Conservation (phyloP, 345 rosid species). For the Erodium maritimum region DNA sequence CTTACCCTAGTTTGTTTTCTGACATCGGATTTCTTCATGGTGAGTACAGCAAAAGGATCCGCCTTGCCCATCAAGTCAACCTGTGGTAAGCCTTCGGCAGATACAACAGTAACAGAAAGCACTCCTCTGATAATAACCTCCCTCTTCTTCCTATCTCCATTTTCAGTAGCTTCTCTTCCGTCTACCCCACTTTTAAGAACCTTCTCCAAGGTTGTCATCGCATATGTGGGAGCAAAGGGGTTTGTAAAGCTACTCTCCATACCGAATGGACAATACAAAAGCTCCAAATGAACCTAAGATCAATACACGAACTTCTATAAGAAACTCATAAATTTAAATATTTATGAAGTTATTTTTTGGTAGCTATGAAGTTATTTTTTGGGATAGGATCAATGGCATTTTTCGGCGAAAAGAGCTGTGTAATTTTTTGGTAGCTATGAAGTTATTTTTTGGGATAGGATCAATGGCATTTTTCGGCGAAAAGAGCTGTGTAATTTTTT, state of each 20-base stretch:
- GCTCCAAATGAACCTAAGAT: conserved; percentile 88
- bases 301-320: not conserved
- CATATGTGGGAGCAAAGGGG: conserved; percentile 39
- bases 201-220: conserved; percentile 89
- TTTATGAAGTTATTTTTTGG: not conserved
- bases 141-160: conserved; percentile 52
- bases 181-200: conserved; percentile 56
- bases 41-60: conserved; percentile 78
- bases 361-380: too few species aligned
- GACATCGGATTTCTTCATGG: conserved; percentile 73
- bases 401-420: too few species aligned
- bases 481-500: too few species aligned
- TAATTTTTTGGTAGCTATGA: too few species aligned
- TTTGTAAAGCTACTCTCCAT: conserved; percentile 45
- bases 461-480: too few species aligned
- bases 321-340: not conserved
- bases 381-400: too few species aligned
- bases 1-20: conserved; percentile 73
- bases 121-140: conserved; percentile 93
- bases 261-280: conserved; percentile 70
- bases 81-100: conserved; percentile 80
- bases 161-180: conserved; percentile 33
- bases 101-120: conserved; percentile 72
- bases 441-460: too few species aligned
- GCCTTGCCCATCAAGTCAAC: conserved; percentile 92